These are phyloP conservation scores for Monilinia fructicola DNA, from an alignment of 2,329 filamentous ascomycete species.

Conservation along the genomic window DNA sequence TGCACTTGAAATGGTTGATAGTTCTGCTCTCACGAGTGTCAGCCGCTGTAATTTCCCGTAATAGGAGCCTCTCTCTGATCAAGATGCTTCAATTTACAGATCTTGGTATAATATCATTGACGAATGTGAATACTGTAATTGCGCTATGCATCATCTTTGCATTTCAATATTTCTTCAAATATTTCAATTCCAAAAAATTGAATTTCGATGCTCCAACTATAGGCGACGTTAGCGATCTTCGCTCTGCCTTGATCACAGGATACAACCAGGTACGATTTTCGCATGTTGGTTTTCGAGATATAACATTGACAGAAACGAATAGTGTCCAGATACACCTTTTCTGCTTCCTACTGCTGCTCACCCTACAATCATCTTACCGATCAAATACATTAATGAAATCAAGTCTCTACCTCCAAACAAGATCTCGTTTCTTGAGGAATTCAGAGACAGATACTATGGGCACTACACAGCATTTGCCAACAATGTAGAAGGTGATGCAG, in stretches of 20 bases:
- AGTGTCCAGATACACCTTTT: constrained; percentile 9
- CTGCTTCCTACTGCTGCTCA: constrained; percentile 9
- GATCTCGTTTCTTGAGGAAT: constrained; percentile 16
- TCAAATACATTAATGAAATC: constrained; percentile 19
- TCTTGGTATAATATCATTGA: not conserved
- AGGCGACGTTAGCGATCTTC: constrained; percentile 5
- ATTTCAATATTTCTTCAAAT: not conserved
- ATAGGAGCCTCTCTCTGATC: not conserved
- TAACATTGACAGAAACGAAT: not conserved
- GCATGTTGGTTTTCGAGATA: not conserved
- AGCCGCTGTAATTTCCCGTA: not conserved
- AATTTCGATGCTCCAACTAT: constrained; percentile 8
- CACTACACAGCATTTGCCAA: constrained; percentile 17
- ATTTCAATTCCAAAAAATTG: not conserved
- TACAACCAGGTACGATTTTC: constrained; percentile 7
- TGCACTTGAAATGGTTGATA: not conserved
- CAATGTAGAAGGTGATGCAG: constrained; percentile 12
- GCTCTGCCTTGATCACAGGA: constrained; percentile 12
- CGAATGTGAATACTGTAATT: not conserved
- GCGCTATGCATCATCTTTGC: not conserved
- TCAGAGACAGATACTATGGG: constrained; percentile 18
- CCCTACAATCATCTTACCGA: constrained; percentile 13
- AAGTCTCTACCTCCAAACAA: constrained; percentile 19
- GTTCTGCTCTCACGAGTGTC: not conserved
- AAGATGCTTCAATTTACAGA: constrained; percentile 8